Percentiles rank a stretch among this genome's conserved stretches.
Conservation (phyloP, 805 yeast species). For the Suhomyces canberraensis region DNA sequence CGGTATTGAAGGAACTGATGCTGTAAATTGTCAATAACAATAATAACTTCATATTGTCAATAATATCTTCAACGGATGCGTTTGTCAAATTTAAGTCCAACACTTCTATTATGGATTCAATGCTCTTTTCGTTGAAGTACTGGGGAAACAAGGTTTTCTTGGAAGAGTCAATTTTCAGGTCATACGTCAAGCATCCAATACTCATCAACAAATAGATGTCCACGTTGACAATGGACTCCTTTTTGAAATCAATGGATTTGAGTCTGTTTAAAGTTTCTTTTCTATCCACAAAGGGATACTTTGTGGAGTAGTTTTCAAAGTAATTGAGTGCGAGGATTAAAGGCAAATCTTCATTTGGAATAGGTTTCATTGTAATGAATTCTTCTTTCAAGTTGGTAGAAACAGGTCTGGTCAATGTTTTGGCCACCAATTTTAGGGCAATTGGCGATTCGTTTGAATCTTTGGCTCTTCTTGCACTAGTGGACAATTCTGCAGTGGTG, state of each 20-base stretch:
- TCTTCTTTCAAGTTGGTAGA: slow-evolving; percentile 24
- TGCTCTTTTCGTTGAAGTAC: slow-evolving; percentile 29
- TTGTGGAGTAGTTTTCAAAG: slow-evolving; percentile 35
- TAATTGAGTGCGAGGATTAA: slow-evolving; percentile 29
- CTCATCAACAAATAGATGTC: slow-evolving; percentile 38
- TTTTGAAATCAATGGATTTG: slow-evolving; percentile 25
- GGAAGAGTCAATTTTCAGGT: slow-evolving; percentile 18
- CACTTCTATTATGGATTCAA: slow-evolving; percentile 33
- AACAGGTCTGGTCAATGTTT: background rate
- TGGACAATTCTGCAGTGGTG: slow-evolving; percentile 6
- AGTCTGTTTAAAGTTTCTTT: slow-evolving; percentile 19
- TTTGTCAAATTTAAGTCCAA: slow-evolving; percentile 24
- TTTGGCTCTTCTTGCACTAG: slow-evolving; percentile 9
- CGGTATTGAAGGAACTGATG: slow-evolving; percentile 25
- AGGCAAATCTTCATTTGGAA: slow-evolving; percentile 27
- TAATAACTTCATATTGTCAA: slow-evolving; percentile 27
- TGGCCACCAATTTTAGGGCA: slow-evolving; percentile 3
- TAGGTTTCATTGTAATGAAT: slow-evolving; percentile 33
- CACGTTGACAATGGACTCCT: slow-evolving; percentile 35
- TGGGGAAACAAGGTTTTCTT: slow-evolving; percentile 20
- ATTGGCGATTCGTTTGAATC: slow-evolving; percentile 3
- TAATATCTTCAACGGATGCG: slow-evolving; percentile 16
- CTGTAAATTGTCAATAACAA: slow-evolving; percentile 32
- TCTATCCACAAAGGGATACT: slow-evolving; percentile 34
- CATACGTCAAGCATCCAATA: slow-evolving; percentile 38